Base-by-base conservation (phyloP, 495 filamentous ascomycete genomes). In the Hypoxylon trugodes region DNA sequence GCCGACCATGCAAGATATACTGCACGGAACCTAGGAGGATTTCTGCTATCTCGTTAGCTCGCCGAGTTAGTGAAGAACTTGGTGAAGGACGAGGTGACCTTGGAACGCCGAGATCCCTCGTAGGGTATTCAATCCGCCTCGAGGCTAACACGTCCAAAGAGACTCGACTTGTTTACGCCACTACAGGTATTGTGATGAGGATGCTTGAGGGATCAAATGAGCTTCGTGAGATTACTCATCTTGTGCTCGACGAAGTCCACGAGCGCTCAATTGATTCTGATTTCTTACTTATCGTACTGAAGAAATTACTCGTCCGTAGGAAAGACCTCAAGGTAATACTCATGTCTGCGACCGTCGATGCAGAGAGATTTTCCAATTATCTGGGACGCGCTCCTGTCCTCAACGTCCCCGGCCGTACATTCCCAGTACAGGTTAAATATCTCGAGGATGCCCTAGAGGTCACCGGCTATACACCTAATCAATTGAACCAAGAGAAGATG, bases 11-110 rank as follows among this genome's bases (percentile, higher is more conserved):
- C 77, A 97, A 94, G 70, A 87, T 98, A 13, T 97, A 93, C 73
- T 96, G 93, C 70, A 97, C 95, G 0, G 91, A 98, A 70, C 95
- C 95, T n/a, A 87, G 95, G 8, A 84, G 95, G 70, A 98, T 98
- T 59, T 98, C 95, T 3, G 95, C 95, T 5, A 92, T 98, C 18
- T 97, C 94, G 12, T 79, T 98, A 22, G 95, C 95, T 16, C 83
- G 88, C 21, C 86, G 95, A 69, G 95, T 98, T 2, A 96, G 92
- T 56, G 92, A 97, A 76, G 95, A 98, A 70, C 81, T 98, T 2
- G 95, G 95, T 3, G 95, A 98, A 72, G 81, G 79, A 19, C 90
- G 88, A 68, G 81, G 82, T 41, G 93, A 96, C 53, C 69, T 97
- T 24, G 95, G 95, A 18, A 96, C 91, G 0, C 73, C 75, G 4